A percentile compares a stretch with the other conserved stretches of the same genome.
Conservation (phyloP, 179 eudicot species). For the Spinacia oleracea region DNA sequence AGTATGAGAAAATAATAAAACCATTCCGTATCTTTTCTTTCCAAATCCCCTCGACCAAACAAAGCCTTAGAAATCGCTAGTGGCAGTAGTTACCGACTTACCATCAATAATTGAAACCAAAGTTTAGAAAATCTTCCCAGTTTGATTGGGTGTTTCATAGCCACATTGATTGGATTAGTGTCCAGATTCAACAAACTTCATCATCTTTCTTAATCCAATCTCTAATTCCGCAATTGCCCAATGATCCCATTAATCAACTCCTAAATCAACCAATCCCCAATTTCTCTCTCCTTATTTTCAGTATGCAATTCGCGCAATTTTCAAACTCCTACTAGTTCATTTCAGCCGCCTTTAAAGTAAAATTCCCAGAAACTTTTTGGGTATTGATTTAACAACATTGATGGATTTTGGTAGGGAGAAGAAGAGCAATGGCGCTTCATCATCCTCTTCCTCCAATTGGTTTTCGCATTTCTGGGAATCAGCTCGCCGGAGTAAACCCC, state of each 20-base stretch:
- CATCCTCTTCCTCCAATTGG: constrained; percentile 32
- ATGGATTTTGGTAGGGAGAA: constrained; percentile 13
- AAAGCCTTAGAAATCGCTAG: too few relatives aligned
- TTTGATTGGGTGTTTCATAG: too few relatives aligned
- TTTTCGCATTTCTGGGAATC: constrained; percentile 62
- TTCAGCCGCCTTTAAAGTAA: not conserved
- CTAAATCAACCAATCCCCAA: not conserved
- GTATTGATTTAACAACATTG: not conserved
- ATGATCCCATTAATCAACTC: not conserved
- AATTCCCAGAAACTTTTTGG: not conserved
- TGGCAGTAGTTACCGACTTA: too few relatives aligned
- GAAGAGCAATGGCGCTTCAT: constrained; percentile 5
- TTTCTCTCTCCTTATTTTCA: not conserved
- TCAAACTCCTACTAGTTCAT: not conserved
- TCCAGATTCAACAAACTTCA: constrained; percentile 15
- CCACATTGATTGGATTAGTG: not conserved
- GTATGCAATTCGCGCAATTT: not conserved
- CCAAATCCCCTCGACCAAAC: too few relatives aligned
- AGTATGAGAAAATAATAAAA: too few relatives aligned
- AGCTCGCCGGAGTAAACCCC: constrained; percentile 60
- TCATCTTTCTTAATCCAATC: not conserved
- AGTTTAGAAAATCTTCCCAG: too few relatives aligned
- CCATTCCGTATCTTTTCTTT: too few relatives aligned
- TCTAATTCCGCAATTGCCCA: not conserved
- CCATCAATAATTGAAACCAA: too few relatives aligned